Base-by-base conservation (phyloP, 495 filamentous ascomycete genomes). In the Podospora pseudocomata region DNA sequence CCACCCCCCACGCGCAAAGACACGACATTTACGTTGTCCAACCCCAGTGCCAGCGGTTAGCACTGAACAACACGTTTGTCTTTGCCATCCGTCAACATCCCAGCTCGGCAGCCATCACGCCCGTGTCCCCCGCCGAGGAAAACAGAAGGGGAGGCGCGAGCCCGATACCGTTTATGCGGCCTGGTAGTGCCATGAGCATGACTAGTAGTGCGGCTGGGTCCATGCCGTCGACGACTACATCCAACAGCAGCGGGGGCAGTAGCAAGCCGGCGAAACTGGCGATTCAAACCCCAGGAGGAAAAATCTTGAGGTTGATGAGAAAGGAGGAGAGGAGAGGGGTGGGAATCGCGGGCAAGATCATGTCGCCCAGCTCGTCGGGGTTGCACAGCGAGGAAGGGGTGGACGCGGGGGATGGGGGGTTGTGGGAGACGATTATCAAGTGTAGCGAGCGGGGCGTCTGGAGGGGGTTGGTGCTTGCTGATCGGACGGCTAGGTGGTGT, bases 381-480 rank as follows among this genome's bases (percentile, higher is more conserved):
- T 49, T 49, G 39, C 32, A 44, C 16, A 32, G 26, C 77, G 80
- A 72, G 4, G 84, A 82, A 2, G 88, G 86, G 60, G 23, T 23
- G 23, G 88, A 87, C 16, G 80, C 77, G 0, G 89, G 88, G 5
- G 92, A 94, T 65, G 92, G 92, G 16, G 92, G 90, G 59, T 86
- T 90, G 0, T 99, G 96, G 96, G 95, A 99, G 80, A 99, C 94
- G 6, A 95, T 98, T 58, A 97, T 93, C 78, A 99, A 99, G 82
- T 93, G 94, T 78, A 92, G 92, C 0, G 95, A 99, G 75, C 84
- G 89, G 30, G 95, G 95, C 0, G 85, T 89, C 28, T 99, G 95
- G 95, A 87, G 95, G 68, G 96, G 92, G 0, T 79, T 99, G 64
- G 95, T 99, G 69, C 84, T 99, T 20, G 95, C 95, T 15, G 95